Conservation (phyloP, 208 protist species). For the Acanthamoeba divionensis region DNA sequence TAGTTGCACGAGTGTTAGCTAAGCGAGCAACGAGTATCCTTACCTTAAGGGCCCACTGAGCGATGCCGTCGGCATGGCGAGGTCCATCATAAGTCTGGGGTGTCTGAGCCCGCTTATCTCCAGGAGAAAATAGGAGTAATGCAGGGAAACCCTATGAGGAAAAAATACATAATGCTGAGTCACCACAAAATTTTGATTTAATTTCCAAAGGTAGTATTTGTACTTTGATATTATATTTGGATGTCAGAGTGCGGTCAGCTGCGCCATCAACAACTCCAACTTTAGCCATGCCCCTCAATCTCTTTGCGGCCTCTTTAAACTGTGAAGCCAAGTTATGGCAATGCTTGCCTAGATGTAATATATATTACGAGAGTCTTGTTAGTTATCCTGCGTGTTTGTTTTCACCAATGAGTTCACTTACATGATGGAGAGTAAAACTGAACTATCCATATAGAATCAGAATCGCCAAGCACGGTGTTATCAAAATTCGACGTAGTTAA, state of each 20-base stretch:
- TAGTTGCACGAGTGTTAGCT: background rate
- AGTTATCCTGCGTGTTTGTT: no score
- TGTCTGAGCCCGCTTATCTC: background rate
- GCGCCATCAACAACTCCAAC: constrained; percentile 33
- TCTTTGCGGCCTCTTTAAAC: constrained; percentile 26
- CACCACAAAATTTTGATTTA: background rate
- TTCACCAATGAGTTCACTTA: background rate
- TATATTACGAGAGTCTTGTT: background rate
- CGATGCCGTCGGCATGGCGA: constrained; percentile 22
- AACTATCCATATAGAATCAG: constrained; percentile 1
- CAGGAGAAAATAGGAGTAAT: background rate
- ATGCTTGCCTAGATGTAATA: background rate
- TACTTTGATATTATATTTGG: background rate
- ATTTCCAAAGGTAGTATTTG: background rate
- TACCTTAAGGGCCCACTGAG: constrained; percentile 38
- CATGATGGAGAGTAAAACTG: constrained; percentile 36
- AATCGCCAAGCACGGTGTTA: background rate
- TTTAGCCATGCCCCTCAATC: constrained; percentile 22
- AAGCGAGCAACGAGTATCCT: background rate
- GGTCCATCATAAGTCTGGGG: background rate
- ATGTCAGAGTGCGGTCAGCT: background rate
- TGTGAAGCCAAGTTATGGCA: constrained; percentile 2
- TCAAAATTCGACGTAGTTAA: background rate
- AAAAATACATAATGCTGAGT: background rate
- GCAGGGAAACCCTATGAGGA: background rate